phyloP scores from a whole-genome alignment of 179 eudicot species.

The Gypsophila paniculata region DNA sequence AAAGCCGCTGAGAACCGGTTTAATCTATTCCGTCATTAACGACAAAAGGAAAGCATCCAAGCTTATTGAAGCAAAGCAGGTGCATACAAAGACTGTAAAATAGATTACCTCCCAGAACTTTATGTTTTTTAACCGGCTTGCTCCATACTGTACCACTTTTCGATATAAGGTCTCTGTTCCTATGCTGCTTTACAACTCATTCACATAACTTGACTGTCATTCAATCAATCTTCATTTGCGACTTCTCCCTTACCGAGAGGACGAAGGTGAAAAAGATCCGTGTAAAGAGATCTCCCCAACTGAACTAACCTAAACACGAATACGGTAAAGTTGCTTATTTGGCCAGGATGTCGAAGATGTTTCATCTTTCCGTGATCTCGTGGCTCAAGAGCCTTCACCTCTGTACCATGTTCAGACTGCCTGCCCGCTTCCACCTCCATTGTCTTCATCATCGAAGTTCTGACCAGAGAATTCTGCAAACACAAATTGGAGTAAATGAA shows the following conservation, averaged over 20 bases:
- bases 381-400: not conserved
- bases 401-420: not conserved
- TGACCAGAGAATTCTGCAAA: constrained; percentile 52
- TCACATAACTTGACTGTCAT: not conserved
- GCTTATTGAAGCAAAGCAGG: not conserved
- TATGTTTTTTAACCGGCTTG: not conserved
- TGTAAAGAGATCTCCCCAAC: not conserved
- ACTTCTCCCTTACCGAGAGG: not conserved
- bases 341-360: not conserved
- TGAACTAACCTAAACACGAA: not conserved
- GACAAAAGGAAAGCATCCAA: not conserved
- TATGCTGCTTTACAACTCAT: not conserved
- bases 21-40: not conserved
- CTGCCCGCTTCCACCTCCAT: constrained; percentile 10
- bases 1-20: not conserved
- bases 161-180: not conserved
- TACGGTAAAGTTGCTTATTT: not conserved
- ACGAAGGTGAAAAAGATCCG: not conserved
- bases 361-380: not conserved
- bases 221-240: not conserved
- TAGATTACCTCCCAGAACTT: constrained; percentile 5
- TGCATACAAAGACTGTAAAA: not conserved
- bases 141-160: constrained; percentile 9
- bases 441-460: constrained; percentile 46
- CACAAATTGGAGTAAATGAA: not conserved